Evolutionary conservation across 176 grass and related monocot genomes (phyloP).

Genomic region (Aegilops longissima): DNA sequence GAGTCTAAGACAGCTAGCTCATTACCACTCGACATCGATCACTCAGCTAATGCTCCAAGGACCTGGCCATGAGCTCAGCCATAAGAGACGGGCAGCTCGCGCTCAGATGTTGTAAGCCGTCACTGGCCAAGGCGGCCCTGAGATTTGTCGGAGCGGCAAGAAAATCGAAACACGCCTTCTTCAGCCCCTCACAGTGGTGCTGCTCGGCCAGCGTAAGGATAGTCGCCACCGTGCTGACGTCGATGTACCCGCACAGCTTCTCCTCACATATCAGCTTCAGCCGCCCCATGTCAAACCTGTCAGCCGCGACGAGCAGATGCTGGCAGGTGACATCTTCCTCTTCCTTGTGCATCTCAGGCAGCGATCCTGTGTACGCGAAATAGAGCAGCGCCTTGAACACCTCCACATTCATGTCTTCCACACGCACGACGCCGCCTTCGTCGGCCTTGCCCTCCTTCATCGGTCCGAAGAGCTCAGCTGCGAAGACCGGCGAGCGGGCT

Average conservation of each 20-base stretch:
- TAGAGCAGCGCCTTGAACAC: no score
- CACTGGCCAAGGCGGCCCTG: not conserved
- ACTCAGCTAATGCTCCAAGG: not conserved
- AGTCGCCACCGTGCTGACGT: not conserved
- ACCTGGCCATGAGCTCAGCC: not conserved
- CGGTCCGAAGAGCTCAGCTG: not conserved
- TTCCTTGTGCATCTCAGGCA: no score
- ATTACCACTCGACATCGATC: not conserved
- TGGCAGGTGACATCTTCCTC: not conserved
- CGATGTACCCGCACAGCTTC: not conserved
- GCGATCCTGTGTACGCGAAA: no score
- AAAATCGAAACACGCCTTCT: not conserved
- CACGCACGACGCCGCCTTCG: no score
- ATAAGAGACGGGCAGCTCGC: not conserved
- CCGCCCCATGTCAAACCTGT: not conserved
- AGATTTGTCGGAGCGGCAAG: not conserved
- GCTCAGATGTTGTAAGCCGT: not conserved
- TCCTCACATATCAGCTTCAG: not conserved
- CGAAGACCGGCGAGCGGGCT: not conserved
- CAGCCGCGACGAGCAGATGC: not conserved
- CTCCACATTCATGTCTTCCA: no score
- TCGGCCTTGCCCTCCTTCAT: not conserved
- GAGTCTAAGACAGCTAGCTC: not conserved
- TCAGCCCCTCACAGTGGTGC: not conserved
- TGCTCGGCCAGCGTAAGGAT: not conserved